Conservation (phyloP, 192 early-diverging fungal genomes). For the Umbelopsis sp. region DNA sequence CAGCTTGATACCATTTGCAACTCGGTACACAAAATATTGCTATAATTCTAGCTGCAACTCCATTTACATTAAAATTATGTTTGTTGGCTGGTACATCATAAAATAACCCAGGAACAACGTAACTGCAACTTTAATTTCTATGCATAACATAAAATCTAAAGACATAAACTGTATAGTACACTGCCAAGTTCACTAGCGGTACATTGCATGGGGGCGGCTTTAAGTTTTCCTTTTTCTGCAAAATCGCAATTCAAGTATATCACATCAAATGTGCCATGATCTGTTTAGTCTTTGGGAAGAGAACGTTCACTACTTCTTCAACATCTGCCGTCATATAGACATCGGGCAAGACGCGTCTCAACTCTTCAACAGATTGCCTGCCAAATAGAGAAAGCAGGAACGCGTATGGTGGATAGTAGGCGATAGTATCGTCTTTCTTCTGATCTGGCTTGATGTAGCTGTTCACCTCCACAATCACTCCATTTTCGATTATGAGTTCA, state of each 20-base stretch:
- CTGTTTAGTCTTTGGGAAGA: neutral
- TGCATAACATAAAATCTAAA: too few relatives aligned
- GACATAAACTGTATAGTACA: too few relatives aligned
- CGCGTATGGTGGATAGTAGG: neutral
- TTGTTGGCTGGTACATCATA: too few relatives aligned
- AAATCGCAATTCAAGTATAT: neutral
- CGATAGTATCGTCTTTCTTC: neutral
- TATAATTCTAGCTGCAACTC: too few relatives aligned
- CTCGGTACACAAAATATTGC: too few relatives aligned
- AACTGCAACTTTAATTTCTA: too few relatives aligned
- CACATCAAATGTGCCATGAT: conserved; percentile 2
- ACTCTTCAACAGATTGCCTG: neutral
- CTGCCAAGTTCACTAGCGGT: too few relatives aligned
- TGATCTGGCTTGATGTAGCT: neutral
- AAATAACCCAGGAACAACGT: too few relatives aligned
- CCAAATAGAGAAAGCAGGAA: conserved; percentile 11
- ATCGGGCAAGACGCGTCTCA: neutral
- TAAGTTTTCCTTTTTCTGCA: neutral
- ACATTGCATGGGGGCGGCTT: too few relatives aligned
- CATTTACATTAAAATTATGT: too few relatives aligned
- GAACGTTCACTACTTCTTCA: neutral
- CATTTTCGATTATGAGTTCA: conserved; percentile 1
- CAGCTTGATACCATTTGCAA: too few relatives aligned
- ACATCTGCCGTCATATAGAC: neutral
- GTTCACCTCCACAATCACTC: neutral